Conservation (phyloP, 176 grass and related monocot species). For the Otatea glauca region DNA sequence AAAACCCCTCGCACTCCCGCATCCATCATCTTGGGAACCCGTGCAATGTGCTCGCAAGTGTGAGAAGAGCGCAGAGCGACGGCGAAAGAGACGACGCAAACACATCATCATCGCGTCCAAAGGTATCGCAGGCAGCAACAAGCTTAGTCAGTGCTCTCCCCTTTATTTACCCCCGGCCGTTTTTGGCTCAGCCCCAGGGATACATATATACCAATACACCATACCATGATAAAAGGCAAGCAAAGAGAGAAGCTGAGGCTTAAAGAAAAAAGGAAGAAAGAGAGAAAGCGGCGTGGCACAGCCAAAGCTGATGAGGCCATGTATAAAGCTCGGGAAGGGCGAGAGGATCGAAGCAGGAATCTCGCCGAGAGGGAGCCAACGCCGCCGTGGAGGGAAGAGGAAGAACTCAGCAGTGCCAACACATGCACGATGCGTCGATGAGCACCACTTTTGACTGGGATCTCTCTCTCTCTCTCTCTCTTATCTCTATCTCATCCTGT, state of each 20-base stretch:
- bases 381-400: not conserved
- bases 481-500: not conserved
- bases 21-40: conserved; percentile 46
- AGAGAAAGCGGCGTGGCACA: not conserved
- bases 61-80: not conserved
- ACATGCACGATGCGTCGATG: not conserved
- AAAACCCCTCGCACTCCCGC: not conserved
- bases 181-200: conserved; percentile 5
- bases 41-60: conserved; percentile 11
- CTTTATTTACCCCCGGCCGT: conserved; percentile 18
- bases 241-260: not conserved
- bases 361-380: not conserved
- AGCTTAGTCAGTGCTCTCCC: not conserved
- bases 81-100: not conserved
- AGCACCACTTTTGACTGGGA: conserved; percentile 21
- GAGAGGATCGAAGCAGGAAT: conserved; percentile 31
- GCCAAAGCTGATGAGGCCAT: conserved; percentile 19
- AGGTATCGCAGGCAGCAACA: not conserved
- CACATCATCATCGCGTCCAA: not conserved
- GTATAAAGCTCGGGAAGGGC: conserved; percentile 31
- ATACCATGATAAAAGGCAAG: conserved; percentile 52
- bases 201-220: too few species aligned
- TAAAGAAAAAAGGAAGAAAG: not conserved
- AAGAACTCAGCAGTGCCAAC: not conserved
- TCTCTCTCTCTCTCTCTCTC: not conserved